Evolutionary conservation across 345 rosid genomes (phyloP).

Genomic region (Cardiospermum halicacabum): DNA sequence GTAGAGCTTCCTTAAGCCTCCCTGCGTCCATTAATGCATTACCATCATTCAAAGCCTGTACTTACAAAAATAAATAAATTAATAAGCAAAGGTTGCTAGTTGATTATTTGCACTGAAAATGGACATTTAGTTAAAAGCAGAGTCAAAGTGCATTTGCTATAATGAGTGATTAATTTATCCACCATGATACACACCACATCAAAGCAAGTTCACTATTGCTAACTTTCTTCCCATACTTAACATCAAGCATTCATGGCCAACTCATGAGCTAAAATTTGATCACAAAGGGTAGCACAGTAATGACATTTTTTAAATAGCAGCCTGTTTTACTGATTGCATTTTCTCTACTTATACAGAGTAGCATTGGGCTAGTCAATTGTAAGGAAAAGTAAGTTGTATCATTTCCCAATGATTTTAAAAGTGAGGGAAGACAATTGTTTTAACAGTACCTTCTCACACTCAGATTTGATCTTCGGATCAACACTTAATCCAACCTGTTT

Average conservation of each 20-base stretch:
- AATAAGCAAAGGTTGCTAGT: slow-evolving; percentile 1
- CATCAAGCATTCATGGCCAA: neutral
- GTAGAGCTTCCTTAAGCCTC: slow-evolving; percentile 67
- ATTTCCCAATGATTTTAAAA: neutral
- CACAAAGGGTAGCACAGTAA: neutral
- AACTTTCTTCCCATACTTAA: neutral
- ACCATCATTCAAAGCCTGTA: slow-evolving; percentile 65
- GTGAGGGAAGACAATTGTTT: slow-evolving; percentile 10
- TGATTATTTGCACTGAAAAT: neutral
- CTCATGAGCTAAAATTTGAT: neutral
- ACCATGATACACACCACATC: neutral
- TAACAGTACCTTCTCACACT: slow-evolving; percentile 67
- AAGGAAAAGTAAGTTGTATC: neutral
- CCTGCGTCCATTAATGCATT: slow-evolving; percentile 77
- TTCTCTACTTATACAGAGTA: neutral
- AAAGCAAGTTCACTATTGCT: neutral
- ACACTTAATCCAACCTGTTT: slow-evolving; percentile 53
- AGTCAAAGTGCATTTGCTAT: neutral
- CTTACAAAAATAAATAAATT: slow-evolving; percentile 17
- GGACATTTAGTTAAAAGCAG: neutral
- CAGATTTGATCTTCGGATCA: slow-evolving; percentile 69
- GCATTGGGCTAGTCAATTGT: neutral
- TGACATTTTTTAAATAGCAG: neutral
- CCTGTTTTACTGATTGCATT: neutral
- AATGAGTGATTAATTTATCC: neutral